A percentile compares a stretch with the other conserved stretches of the same genome.
These are phyloP conservation scores for Hymenoscyphus scutula DNA, from an alignment of 2,329 filamentous ascomycete species.

Conservation along the genomic window DNA sequence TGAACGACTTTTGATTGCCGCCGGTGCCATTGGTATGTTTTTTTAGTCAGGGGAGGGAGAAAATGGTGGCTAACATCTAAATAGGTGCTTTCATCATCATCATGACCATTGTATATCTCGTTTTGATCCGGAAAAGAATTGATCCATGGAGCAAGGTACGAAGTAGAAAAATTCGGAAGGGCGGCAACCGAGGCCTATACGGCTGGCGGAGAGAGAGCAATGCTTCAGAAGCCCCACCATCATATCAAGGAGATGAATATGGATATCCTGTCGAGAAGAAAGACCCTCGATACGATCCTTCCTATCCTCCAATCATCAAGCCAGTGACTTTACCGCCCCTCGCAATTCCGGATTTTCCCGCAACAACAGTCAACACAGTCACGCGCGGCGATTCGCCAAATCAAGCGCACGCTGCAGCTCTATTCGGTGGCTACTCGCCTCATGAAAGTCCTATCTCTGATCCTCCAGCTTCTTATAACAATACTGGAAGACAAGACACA, in stretches of 20 bases:
- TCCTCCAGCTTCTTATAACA: conserved; percentile 19
- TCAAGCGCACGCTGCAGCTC: conserved; percentile 19
- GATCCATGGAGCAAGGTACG: conserved; percentile 21
- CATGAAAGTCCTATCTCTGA: conserved; percentile 14
- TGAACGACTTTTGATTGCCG: conserved; percentile 32
- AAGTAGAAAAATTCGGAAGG: conserved; percentile 24
- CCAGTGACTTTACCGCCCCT: conserved; percentile 14
- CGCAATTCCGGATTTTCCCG: conserved; percentile 16
- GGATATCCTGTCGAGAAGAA: conserved; percentile 23
- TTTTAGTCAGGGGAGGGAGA: not conserved
- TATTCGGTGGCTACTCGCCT: conserved; percentile 19
- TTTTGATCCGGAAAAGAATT: conserved; percentile 27
- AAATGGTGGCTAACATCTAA: not conserved
- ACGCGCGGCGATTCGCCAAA: conserved; percentile 17
- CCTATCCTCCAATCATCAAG: conserved; percentile 19
- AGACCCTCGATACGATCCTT: conserved; percentile 17
- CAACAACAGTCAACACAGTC: conserved; percentile 12
- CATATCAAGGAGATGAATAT: conserved; percentile 20
- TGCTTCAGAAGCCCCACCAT: conserved; percentile 21
- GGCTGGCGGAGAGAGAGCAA: conserved; percentile 27
- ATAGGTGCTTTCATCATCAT: conserved; percentile 34
- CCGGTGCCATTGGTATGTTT: conserved; percentile 32
- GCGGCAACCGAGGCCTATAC: conserved; percentile 28
- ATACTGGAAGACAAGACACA: conserved; percentile 11
- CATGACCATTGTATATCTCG: conserved; percentile 28